Evolutionary conservation across 768 basidiomycete species (phyloP).

Genomic region (Naganishia friedmannii): DNA sequence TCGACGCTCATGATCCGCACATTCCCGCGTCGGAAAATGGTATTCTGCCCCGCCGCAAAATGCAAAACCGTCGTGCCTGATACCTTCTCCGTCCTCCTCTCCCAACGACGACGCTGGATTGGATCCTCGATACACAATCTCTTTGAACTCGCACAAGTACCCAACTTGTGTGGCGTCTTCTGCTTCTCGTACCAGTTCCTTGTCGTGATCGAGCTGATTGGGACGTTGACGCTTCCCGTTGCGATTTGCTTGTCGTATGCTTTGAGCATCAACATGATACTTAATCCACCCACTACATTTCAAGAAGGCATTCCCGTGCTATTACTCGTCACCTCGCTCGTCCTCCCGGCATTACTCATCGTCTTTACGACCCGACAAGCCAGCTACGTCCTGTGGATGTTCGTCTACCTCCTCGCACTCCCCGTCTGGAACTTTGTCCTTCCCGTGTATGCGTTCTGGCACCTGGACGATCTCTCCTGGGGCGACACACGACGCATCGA

Average conservation of each 20-base stretch:
- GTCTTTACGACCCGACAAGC: constrained; percentile 90
- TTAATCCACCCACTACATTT: constrained; percentile 78
- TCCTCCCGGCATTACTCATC: constrained; percentile 87
- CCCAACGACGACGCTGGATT: constrained; percentile 98
- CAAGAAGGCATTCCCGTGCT: constrained; percentile 90
- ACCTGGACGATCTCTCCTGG: constrained; percentile 99
- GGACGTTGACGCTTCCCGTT: constrained; percentile 72
- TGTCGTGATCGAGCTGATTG: constrained; percentile 83
- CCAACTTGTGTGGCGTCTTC: constrained; percentile 96
- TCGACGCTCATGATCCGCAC: constrained; percentile 93
- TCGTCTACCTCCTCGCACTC: constrained; percentile 84
- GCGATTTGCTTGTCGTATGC: constrained; percentile 87
- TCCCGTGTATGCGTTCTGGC: constrained; percentile 96
- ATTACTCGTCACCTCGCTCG: constrained; percentile 83
- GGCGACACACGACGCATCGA: constrained; percentile 97
- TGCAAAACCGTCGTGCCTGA: constrained; percentile 96
- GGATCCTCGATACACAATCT: constrained; percentile 99
- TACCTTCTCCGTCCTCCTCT: constrained; percentile 85
- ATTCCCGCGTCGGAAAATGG: constrained; percentile 98
- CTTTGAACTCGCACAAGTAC: constrained; percentile 96
- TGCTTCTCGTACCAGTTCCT: constrained; percentile 99
- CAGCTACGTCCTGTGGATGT: constrained; percentile 97
- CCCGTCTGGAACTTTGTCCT: constrained; percentile 95
- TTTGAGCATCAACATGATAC: constrained; percentile 74
- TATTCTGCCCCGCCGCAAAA: constrained; percentile 93